Conservation (phyloP, 2,329 filamentous ascomycete species). For the Alternaria longipes region DNA sequence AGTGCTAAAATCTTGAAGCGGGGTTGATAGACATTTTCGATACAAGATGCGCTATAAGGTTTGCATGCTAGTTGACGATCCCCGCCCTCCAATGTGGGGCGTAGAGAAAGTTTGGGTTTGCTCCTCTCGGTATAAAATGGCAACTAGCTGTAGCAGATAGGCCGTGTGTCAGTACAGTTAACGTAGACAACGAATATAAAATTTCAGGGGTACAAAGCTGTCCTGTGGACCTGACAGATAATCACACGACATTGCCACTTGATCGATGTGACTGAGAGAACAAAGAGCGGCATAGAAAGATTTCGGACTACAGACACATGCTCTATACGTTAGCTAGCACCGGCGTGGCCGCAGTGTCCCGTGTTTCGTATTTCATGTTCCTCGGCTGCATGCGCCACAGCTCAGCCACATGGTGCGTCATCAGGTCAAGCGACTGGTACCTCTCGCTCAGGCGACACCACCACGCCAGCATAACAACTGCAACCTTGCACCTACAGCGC, state of each 20-base stretch:
- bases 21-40: background rate
- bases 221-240: background rate
- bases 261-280: background rate
- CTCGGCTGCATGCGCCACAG: conserved; percentile 13
- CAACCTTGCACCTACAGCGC: conserved; percentile 5
- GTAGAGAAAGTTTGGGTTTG: background rate
- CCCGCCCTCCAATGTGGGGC: background rate
- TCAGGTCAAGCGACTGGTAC: conserved; percentile 12
- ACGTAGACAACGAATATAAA: background rate
- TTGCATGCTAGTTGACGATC: background rate
- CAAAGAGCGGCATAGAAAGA: background rate
- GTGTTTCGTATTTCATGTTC: conserved; percentile 1
- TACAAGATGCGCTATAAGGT: background rate
- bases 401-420: conserved; percentile 22
- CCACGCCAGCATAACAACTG: conserved; percentile 12
- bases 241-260: background rate
- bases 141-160: background rate
- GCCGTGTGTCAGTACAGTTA: background rate
- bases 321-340: background rate
- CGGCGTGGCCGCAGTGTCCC: background rate
- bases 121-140: background rate
- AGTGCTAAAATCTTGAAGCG: background rate
- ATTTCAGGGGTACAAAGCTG: no score
- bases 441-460: conserved; percentile 16
- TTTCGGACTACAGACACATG: background rate